phyloP scores from a whole-genome alignment of 2,329 filamentous ascomycete species.

The Scedosporium minutisporum region DNA sequence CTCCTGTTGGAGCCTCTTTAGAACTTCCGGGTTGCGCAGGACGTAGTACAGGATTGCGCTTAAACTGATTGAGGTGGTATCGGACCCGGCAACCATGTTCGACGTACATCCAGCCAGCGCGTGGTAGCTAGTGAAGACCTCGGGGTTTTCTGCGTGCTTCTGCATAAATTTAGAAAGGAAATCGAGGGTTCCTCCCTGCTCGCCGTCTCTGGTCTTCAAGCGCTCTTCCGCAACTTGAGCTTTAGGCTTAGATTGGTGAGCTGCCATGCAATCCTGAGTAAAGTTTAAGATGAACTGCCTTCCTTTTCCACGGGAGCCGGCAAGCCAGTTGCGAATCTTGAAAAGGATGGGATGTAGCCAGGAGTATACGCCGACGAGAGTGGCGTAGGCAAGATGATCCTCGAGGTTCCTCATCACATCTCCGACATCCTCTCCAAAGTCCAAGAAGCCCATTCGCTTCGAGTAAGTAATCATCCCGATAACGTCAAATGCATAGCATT shows the following conservation, averaged over 20 bases:
- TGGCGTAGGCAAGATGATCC: slow-evolving; percentile 14
- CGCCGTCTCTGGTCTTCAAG: slow-evolving; percentile 6
- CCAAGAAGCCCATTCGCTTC: slow-evolving; percentile 25
- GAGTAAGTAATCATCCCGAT: slow-evolving; percentile 25
- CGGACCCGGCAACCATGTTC: slow-evolving; percentile 24
- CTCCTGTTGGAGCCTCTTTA: slow-evolving; percentile 26
- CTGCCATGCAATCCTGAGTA: slow-evolving; percentile 10
- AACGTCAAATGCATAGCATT: slow-evolving; percentile 31
- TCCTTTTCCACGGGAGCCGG: slow-evolving; percentile 14
- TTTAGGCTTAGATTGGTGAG: slow-evolving; percentile 1
- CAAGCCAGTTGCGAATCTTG: slow-evolving; percentile 13
- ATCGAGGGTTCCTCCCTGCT: slow-evolving; percentile 8
- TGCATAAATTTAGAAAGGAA: slow-evolving; percentile 18
- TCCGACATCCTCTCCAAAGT: slow-evolving; percentile 22
- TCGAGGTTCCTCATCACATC: slow-evolving; percentile 18
- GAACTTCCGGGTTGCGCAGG: slow-evolving; percentile 14
- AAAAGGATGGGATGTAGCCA: slow-evolving; percentile 11
- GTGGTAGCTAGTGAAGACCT: slow-evolving; percentile 26
- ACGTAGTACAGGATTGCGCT: slow-evolving; percentile 20
- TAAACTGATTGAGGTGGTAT: slow-evolving; percentile 25
- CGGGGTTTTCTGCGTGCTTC: slow-evolving; percentile 29
- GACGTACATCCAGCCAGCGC: slow-evolving; percentile 12
- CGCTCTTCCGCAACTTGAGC: neutral
- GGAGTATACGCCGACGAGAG: slow-evolving; percentile 16
- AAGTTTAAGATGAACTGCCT: slow-evolving; percentile 18